Base-by-base conservation (phyloP, 148 eudicot species). In the Cornus controversa region DNA sequence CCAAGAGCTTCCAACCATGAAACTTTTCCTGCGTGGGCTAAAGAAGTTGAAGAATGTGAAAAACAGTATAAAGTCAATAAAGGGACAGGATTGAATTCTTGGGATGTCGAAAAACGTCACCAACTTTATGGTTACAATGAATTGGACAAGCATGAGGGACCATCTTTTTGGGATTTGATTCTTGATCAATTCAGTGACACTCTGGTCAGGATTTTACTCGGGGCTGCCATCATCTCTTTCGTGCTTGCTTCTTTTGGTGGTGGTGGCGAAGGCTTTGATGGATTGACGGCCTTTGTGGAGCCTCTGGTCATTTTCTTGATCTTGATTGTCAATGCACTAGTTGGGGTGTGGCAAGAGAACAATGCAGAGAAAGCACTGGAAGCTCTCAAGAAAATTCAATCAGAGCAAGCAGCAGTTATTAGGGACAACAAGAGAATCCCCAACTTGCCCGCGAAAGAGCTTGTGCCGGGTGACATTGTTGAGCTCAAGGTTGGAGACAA, bases 311-410 rank as follows among this genome's bases (percentile, higher is more conserved):
- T 81, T 8, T 76, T 81, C 65, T 28, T 81, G 13, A 81, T 81
- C 22, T 72, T 81, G 34, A 76, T 81, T n/a, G 72, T 81, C 10
- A 81, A 81, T 28, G 83, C 83, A 0, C 20, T 81, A n/a, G 83
- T 81, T 0, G 83, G 83, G 0, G 83, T 81, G 18, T 81, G 83
- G 83, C 83, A 81, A 37, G 83, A 81, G 67, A 76, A 50, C 45
- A 81, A 81, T 65, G 83, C 83, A 26, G 83, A 81, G 73, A 81
- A 81, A 45, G 83, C 83, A 5, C 24, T 81, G n/a, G 83, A 81
- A 40, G 83, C 83, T 0, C 60, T 81, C 27, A 76, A 81, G n/a
- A 80, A 81, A 47, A 81, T 81, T 7, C 83, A 81, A 23, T 81
- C 80, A 0, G 83, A 81, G 18, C 20, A n/a, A 10, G 83, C 83